Evolutionary conservation across 495 filamentous ascomycete species (phyloP).

Genomic region (Penicillium turbatum): DNA sequence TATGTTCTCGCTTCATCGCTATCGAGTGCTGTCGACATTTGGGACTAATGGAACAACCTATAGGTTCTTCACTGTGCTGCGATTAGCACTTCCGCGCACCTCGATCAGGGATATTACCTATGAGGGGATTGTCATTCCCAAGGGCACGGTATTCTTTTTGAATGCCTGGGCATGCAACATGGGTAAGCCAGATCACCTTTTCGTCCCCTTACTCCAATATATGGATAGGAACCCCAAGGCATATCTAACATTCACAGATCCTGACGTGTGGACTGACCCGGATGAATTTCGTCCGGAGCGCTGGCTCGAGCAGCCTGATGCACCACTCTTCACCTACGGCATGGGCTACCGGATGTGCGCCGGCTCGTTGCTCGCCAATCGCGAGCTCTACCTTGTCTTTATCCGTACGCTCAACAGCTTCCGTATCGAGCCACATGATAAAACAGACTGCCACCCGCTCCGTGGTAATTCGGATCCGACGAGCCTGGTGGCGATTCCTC

Average conservation of each 20-base stretch:
- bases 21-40: neutral
- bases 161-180: conserved; percentile 65
- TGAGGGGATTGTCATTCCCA: conserved; percentile 51
- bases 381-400: conserved; percentile 62
- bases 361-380: conserved; percentile 57
- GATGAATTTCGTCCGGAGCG: conserved; percentile 57
- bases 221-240: neutral
- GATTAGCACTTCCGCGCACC: conserved; percentile 56
- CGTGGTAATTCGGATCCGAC: conserved; percentile 53
- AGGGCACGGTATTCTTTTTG: conserved; percentile 57
- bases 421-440: conserved; percentile 46
- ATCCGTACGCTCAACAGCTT: conserved; percentile 58
- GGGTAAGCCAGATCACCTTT: conserved; percentile 29
- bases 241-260: conserved; percentile 34
- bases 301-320: conserved; percentile 59
- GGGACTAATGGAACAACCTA: neutral
- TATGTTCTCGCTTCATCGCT: conserved; percentile 13
- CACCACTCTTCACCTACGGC: conserved; percentile 58
- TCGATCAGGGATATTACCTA: conserved; percentile 58
- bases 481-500: conserved; percentile 55
- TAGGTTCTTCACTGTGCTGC: conserved; percentile 56
- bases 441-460: conserved; percentile 52
- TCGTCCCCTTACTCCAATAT: too few relatives aligned
- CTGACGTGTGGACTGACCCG: conserved; percentile 55
- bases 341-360: conserved; percentile 65